These are phyloP conservation scores for Halenospora varia DNA, from an alignment of 495 filamentous ascomycete genomes.

Conservation along the genomic window DNA sequence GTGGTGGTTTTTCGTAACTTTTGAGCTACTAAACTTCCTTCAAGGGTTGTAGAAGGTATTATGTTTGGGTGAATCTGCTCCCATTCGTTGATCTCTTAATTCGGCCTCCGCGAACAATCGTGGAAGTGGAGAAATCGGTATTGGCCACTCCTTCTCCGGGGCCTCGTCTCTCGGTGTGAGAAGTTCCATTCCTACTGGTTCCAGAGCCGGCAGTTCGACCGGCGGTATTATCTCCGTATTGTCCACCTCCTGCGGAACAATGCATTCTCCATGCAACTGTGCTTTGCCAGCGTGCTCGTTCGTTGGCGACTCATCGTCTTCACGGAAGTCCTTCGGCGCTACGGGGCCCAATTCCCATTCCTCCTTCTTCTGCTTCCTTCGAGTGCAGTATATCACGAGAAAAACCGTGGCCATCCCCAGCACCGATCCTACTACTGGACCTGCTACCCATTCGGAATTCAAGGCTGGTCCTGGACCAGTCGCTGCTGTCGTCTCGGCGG, in stretches of 20 bases:
- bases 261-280: slow-evolving; percentile 8
- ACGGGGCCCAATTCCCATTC: background rate
- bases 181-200: slow-evolving; percentile 20
- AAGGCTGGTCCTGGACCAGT: background rate
- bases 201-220: slow-evolving; percentile 15
- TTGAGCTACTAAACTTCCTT: too few relatives aligned
- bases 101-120: slow-evolving; percentile 15
- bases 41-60: slow-evolving; percentile 22
- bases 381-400: slow-evolving; percentile 19
- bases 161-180: slow-evolving; percentile 1
- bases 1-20: too few relatives aligned
- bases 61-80: slow-evolving; percentile 10
- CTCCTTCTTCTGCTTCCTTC: slow-evolving; percentile 4
- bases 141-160: slow-evolving; percentile 10
- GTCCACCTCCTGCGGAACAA: slow-evolving; percentile 6
- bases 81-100: slow-evolving; percentile 14
- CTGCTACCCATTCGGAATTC: slow-evolving; percentile 12
- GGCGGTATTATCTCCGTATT: slow-evolving; percentile 6
- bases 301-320: background rate
- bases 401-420: slow-evolving; percentile 18
- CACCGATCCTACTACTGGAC: slow-evolving; percentile 15
- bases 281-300: background rate
- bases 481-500: background rate
- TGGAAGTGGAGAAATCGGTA: slow-evolving; percentile 17
- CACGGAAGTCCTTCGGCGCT: background rate